Evolutionary conservation across 2,329 filamentous ascomycete species (phyloP), one percentile per base, ranked within the genome.

Genomic region (Trichoderma atrobrunneum): DNA sequence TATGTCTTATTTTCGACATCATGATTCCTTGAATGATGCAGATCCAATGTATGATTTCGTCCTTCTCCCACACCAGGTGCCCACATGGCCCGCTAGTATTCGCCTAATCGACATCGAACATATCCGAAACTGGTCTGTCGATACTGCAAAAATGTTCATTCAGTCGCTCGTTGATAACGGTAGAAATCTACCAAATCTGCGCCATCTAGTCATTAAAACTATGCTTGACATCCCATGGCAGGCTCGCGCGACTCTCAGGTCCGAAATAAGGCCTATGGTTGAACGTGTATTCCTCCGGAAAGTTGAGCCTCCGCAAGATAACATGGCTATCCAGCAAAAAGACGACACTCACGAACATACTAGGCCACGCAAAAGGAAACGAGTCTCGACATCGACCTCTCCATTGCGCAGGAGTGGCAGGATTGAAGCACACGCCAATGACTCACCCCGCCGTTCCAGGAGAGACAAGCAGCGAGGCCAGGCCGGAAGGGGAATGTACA

Each of bases 161-260:
- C 87, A 88, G 54, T 96, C 93, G 18, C 84, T 98, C 2, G 87
- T 95, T 26, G 87, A 94, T 72, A 89, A 88, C 64, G 93, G 94
- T 0, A 83, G 86, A 1, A 81, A 87, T 3, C 80, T 98, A 26
- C 88, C 86, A 0, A 83, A 89, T 72, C 86, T 98, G 28, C 90
- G 94, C 10, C 85, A 87, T 57, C 83, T 98, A 12, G 86, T 88
- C 1, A 88, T 98, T 75, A 93, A 91, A 77, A 91, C 92, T 1
- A 95, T 94, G 80, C 85, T 98, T 62, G 90, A 95, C 77, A 88
- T 90, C 60, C 90, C 92, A 12, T 97, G 94, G 93, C 91, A 94
- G 73, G 89, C 94, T 78, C 89, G 95, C 56, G 92, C 92, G 21
- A 87, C 87, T n/a, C 91, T 98, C 77, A 89, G 95, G 51, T 89